Percentiles rank a stretch among this genome's conserved stretches.
phyloP scores from a whole-genome alignment of 2,329 filamentous ascomycete genomes.

The Colletotrichum shisoi region DNA sequence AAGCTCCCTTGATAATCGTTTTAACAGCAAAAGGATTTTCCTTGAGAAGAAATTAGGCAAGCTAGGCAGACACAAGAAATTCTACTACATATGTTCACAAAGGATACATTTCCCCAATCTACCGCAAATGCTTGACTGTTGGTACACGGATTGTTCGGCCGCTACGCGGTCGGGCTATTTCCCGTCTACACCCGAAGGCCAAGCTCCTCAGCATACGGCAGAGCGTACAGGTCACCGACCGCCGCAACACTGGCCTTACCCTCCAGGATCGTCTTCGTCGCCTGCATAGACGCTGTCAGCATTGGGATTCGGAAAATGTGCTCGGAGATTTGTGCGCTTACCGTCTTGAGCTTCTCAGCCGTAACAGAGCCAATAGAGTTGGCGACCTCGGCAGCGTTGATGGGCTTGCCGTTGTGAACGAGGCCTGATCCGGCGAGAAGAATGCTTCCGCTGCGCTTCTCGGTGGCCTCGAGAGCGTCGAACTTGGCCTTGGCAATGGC shows the following conservation, averaged over 20 bases:
- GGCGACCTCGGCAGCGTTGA: slow-evolving; percentile 81
- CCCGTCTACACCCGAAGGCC: slow-evolving; percentile 86
- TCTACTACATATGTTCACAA: slow-evolving; percentile 59
- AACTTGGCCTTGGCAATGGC: slow-evolving; percentile 94
- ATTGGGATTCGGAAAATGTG: slow-evolving; percentile 37
- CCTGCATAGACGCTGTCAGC: slow-evolving; percentile 60
- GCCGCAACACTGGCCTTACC: slow-evolving; percentile 88
- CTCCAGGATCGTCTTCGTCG: slow-evolving; percentile 85
- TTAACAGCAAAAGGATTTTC: slow-evolving; percentile 9
- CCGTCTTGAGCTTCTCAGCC: slow-evolving; percentile 82
- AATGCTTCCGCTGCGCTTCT: slow-evolving; percentile 79
- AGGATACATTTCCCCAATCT: slow-evolving; percentile 52
- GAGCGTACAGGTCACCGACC: slow-evolving; percentile 88
- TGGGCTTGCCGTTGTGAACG: slow-evolving; percentile 80
- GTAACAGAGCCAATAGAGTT: slow-evolving; percentile 83
- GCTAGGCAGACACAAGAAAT: slow-evolving; percentile 43
- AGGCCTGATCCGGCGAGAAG: slow-evolving; percentile 86
- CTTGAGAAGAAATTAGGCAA: slow-evolving; percentile 34
- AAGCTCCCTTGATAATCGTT: not conserved
- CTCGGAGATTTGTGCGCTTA: slow-evolving; percentile 58
- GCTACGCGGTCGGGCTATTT: slow-evolving; percentile 41
- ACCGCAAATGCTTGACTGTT: slow-evolving; percentile 50
- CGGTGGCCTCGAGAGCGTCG: slow-evolving; percentile 81
- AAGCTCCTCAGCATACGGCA: slow-evolving; percentile 93
- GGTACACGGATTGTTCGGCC: slow-evolving; percentile 50